A percentile compares a stretch with the other conserved stretches of the same genome.
Conservation (phyloP, 352 stramenopile species). For the Globisporangium mamillatum region DNA sequence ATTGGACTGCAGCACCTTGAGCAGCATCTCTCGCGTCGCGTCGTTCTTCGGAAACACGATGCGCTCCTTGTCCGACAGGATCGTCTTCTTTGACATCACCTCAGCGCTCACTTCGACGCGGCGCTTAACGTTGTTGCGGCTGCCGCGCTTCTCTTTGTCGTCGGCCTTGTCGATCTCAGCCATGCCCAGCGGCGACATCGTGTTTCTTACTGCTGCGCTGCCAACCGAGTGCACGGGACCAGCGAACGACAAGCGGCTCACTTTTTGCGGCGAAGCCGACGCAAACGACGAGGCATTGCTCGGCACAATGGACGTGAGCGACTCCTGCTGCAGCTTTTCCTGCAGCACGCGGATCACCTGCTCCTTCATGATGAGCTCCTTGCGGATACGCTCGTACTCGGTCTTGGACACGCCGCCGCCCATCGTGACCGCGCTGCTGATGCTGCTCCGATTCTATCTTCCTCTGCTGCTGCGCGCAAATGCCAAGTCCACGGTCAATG, state of each 20-base stretch:
- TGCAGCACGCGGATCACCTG: slow-evolving; percentile 67
- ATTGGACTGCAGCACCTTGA: slow-evolving; percentile 70
- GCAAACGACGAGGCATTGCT: background rate
- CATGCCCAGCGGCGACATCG: background rate
- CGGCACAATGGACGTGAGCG: background rate
- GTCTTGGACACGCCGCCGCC: slow-evolving; percentile 68
- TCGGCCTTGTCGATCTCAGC: background rate
- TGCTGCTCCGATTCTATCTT: background rate
- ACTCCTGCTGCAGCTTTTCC: slow-evolving; percentile 33
- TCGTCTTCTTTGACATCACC: slow-evolving; percentile 70
- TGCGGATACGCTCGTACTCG: slow-evolving; percentile 72
- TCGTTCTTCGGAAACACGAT: slow-evolving; percentile 66
- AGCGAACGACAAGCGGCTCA: slow-evolving; percentile 22
- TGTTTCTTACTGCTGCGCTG: background rate
- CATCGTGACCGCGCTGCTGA: slow-evolving; percentile 27
- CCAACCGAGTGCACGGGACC: slow-evolving; percentile 16
- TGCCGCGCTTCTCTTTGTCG: background rate
- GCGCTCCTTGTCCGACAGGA: slow-evolving; percentile 48
- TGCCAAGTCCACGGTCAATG: background rate
- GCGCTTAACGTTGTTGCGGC: slow-evolving; percentile 25
- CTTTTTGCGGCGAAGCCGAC: slow-evolving; percentile 8
- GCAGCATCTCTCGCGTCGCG: slow-evolving; percentile 45
- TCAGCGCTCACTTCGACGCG: slow-evolving; percentile 78
- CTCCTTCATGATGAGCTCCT: slow-evolving; percentile 65
- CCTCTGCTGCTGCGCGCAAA: background rate